Evolutionary conservation across 2,329 filamentous ascomycete genomes (phyloP).

Genomic region (Cercospora zeina): DNA sequence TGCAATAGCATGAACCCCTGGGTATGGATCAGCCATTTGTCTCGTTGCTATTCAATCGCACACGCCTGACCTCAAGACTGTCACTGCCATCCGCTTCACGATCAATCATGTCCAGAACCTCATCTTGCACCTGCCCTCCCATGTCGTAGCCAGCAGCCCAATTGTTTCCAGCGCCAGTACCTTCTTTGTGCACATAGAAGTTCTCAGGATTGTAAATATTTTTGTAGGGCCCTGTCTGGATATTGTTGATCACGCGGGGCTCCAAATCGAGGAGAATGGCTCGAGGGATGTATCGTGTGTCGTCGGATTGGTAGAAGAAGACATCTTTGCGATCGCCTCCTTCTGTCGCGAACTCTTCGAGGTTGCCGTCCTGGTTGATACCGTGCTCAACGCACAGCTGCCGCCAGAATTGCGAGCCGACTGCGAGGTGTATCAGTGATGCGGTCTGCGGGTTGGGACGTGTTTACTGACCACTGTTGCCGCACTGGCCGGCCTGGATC

Average conservation of each 20-base stretch:
- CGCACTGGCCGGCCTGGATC: slow-evolving; percentile 97
- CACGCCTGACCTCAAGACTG: slow-evolving; percentile 72
- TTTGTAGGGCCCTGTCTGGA: slow-evolving; percentile 89
- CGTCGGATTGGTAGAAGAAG: slow-evolving; percentile 98
- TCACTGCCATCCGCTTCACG: slow-evolving; percentile 97
- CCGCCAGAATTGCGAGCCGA: slow-evolving; percentile 98
- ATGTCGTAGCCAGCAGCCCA: slow-evolving; percentile 97
- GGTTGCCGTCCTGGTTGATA: slow-evolving; percentile 94
- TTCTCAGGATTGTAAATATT: slow-evolving; percentile 99
- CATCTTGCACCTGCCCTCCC: slow-evolving; percentile 87
- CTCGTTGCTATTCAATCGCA: background rate
- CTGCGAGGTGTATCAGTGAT: slow-evolving; percentile 49
- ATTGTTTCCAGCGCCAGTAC: slow-evolving; percentile 92
- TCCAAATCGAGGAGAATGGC: slow-evolving; percentile 95
- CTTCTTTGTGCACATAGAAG: slow-evolving; percentile 94
- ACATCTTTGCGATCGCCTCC: slow-evolving; percentile 98
- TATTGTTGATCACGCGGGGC: slow-evolving; percentile 86
- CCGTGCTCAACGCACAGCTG: slow-evolving; percentile 97
- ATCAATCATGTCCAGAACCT: slow-evolving; percentile 99
- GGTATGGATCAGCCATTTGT: slow-evolving; percentile 5
- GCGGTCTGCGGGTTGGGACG: slow-evolving; percentile 18
- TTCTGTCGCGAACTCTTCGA: slow-evolving; percentile 96
- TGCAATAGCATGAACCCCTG: slow-evolving; percentile 98
- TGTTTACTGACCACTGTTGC: slow-evolving; percentile 85
- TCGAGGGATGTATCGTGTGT: slow-evolving; percentile 95